A percentile compares a stretch with the other conserved stretches of the same genome.
Evolutionary conservation across 163 green algal genomes (phyloP).

Genomic region (Prototheca wickerhamii): DNA sequence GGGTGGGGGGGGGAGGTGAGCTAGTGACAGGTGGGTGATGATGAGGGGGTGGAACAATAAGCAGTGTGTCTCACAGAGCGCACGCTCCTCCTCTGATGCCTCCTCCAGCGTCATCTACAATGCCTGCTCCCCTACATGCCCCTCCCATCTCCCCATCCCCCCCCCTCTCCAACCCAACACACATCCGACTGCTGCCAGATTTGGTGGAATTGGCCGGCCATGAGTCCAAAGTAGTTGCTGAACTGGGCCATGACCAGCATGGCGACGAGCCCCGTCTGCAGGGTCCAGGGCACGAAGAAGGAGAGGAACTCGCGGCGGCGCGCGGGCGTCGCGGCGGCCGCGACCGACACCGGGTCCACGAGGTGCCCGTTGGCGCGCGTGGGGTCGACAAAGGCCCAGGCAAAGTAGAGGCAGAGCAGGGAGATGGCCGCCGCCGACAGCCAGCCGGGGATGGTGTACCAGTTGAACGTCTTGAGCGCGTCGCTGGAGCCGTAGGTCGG

Average conservation of each 20-base stretch:
- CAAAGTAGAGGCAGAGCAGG: conserved; percentile 11
- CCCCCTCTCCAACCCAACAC: neutral
- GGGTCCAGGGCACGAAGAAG: conserved; percentile 8
- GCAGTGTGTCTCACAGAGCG: neutral
- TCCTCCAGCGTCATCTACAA: neutral
- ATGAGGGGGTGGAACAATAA: too few relatives aligned
- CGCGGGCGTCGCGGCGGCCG: too few relatives aligned
- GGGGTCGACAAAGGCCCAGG: conserved; percentile 17
- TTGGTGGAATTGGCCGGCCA: conserved; percentile 26
- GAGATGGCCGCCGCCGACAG: conserved; percentile 4
- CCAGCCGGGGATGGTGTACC: conserved; percentile 26
- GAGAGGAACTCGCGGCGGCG: conserved; percentile 1
- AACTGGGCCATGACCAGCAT: conserved; percentile 11
- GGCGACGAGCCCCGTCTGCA: conserved; percentile 10
- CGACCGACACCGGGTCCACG: too few relatives aligned
- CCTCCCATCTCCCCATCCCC: neutral
- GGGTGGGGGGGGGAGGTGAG: too few relatives aligned
- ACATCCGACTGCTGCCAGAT: conserved; percentile 5
- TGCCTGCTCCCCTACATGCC: neutral
- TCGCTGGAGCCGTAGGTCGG: conserved; percentile 6
- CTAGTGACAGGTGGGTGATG: too few relatives aligned
- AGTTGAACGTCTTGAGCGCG: conserved; percentile 30
- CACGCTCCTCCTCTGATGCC: too few relatives aligned
- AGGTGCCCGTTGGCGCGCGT: conserved; percentile 26
- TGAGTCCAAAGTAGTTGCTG: conserved; percentile 25